Base-by-base conservation (phyloP, 78 protist species). In the slime mould (Dictyostelium discoideum) region DNA sequence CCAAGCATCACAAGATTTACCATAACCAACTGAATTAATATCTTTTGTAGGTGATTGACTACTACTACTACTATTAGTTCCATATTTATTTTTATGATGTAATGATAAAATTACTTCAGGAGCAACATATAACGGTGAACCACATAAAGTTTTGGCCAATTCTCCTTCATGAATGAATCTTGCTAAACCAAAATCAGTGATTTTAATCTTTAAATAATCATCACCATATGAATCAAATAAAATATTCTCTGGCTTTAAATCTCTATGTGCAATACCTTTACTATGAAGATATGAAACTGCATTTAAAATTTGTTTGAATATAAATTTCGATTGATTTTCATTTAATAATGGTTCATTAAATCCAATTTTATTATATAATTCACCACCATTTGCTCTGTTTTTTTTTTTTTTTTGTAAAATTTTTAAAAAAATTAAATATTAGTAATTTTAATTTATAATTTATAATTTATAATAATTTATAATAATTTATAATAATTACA, bases 211-310 rank as follows among this genome's bases (percentile, higher is more conserved):
- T 26, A 78, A 10, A 26, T 24, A 73, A 78, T 86, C 72, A 22
- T 50, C 63, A 26, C 79, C 73, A 46, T 54, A 22, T 32, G 29
- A 37, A 16, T 39, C 77, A 72, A 85, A 63, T n/a, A 92, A 24
- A 26, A 93, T 79, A 40, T 93, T 85, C 50, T 93, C 92, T n/a
- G 92, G 93, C 77, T 98, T 97, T 67, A 97, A 84, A 76, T 97
- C 98, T 10, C 99, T 60, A 72, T 98, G 99, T 57, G 97, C 96
- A 22, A 98, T 95, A 44, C 99, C 98, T 22, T 20, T 78, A 3
- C 18, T 32, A 85, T 98, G 99, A 37, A 98, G 67, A 82, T 98
- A 98, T 9, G 14, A 46, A 18, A 97, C 78, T 22, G 97, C 98
- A 20, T 42, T 13, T 10, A 98, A 65, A 11, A 98, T 22, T 73